Conservation (phyloP, 2,329 filamentous ascomycete species). For the Apiospora sp. region DNA sequence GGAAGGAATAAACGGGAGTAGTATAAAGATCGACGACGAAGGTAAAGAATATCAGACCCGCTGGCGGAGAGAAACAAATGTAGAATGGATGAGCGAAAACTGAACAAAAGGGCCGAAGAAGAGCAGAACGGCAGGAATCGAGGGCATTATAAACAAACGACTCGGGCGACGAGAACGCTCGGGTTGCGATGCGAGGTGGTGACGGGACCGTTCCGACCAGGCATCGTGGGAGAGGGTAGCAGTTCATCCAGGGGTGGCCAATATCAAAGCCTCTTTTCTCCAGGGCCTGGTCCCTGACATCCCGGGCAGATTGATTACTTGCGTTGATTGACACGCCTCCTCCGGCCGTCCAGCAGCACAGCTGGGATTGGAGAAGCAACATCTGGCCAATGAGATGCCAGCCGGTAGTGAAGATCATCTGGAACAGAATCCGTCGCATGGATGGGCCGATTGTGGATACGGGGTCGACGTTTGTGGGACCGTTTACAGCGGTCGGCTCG, state of each 20-base stretch:
- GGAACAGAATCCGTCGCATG: slow-evolving; percentile 27
- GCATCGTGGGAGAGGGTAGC: slow-evolving; percentile 14
- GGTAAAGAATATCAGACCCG: slow-evolving; percentile 26
- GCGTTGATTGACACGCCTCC: slow-evolving; percentile 11
- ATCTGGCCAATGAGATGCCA: slow-evolving; percentile 5
- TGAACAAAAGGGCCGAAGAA: slow-evolving; percentile 22
- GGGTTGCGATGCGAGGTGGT: background rate
- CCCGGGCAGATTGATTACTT: background rate
- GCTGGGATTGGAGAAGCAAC: background rate
- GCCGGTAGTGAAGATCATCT: slow-evolving; percentile 28
- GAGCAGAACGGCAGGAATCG: slow-evolving; percentile 13
- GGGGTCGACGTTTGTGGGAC: slow-evolving; percentile 23
- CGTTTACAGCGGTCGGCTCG: slow-evolving; percentile 2
- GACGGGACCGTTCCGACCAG: background rate
- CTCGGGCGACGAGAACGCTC: background rate
- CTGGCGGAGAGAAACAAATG: slow-evolving; percentile 27
- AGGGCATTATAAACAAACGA: slow-evolving; percentile 1
- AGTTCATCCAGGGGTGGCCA: slow-evolving; percentile 11
- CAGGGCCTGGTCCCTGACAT: background rate
- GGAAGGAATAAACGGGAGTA: slow-evolving; percentile 20
- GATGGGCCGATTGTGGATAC: slow-evolving; percentile 26
- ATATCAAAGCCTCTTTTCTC: background rate
- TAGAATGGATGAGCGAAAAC: slow-evolving; percentile 24
- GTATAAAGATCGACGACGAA: slow-evolving; percentile 22
- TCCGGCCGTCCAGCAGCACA: background rate